Base-by-base conservation (phyloP, 192 early-diverging fungal species). In the Coemansia sp. region DNA sequence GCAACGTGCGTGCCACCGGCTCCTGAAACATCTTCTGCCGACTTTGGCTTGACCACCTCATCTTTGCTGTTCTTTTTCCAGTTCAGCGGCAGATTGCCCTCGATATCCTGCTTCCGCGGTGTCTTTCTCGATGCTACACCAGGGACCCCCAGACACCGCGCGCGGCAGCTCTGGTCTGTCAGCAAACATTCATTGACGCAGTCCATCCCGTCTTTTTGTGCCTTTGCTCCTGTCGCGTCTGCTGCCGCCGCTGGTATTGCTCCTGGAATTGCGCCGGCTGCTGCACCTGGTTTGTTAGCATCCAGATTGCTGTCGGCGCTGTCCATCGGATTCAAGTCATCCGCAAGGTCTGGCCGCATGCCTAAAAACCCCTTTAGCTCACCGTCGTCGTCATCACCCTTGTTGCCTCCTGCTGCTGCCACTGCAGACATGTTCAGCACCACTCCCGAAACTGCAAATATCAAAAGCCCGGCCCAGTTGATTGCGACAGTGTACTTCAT, bases 111-210 rank as follows among this genome's bases (percentile, higher is more conserved):
- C 33, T 74, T 80, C 2, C 77, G 48, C 7, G 72, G 77, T 57
- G 56, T 45, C 32, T 71, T 72, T 32, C 72, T 69, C 20, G 69
- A 58, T 18, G 77, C 77, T 31, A 68, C 72, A 14, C 77, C 77
- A 29, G 77, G 77, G 5, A 75, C 77, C 0, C 77, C 77, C 61
- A 80, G 50, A 36, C 77, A 80, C n/a, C 72, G 54, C 6, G 77
- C 77, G 0, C 67, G 65, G 54, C 77, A 80, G 56, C 77, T 72
- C 60, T 75, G 77, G 20, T 80, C 77, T 1, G 72, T 63, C 12
- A 29, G 52, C 5, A 56, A 58, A 31, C 77, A 80, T 20, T 36
- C 69, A 14, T 28, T 64, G 17, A 80, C 50, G 22, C 77, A 80
- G 17, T 56, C 77, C 1, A 63, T 20, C 17, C 17, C 58, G 1